Evolutionary conservation across 1,284 basidiomycete species (phyloP), one percentile per base, ranked within the genome.

Genomic region (Ustilago loliicola): DNA sequence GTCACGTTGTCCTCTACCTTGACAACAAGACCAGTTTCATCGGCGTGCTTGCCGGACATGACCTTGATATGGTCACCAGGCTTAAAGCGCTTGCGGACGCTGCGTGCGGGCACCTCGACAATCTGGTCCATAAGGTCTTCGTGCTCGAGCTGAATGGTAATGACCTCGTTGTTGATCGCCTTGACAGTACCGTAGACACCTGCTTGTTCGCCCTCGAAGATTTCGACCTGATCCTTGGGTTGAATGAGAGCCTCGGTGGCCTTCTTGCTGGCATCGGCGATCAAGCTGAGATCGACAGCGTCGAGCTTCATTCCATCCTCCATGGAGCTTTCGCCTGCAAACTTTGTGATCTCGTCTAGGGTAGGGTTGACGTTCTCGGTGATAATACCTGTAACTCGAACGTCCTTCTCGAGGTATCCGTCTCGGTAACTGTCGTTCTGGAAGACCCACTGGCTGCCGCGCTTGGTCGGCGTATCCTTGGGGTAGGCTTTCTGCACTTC

Each of bases 1-100:
- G 98, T 94, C 10, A 96, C 91, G 77, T 95, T 95, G 70, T 86
- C 85, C 54, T 87, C 84, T 23, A 98, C 93, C 34, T 94, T 93
- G 50, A 99, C 93, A 25, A 99, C 96, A 81, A 99, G 90, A 89
- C 96, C 96, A 7, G 95, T 97, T 88, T 98, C 95, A 83, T 97
- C 94, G 10, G 91, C 91, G 84, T 98, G 98, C 88, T 96, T 93
- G 27, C 96, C 96, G 8, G 92, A 90, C 91, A 98, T 95, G 67
- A 99, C 96, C 88, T 98, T 98, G 88, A 99, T 94, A 85, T 99
- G 97, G 87, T 99, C 96, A 86, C 96, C 97, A 58, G 95, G 91
- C 86, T 94, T 95, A 89, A 99, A 99, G 54, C 92, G 90, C 88
- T 99, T 99, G 78, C 95, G 90, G 3, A 98, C 94, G 84, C 93